Base-by-base conservation (phyloP, 208 protist genomes). In the Crithidia bombi region DNA sequence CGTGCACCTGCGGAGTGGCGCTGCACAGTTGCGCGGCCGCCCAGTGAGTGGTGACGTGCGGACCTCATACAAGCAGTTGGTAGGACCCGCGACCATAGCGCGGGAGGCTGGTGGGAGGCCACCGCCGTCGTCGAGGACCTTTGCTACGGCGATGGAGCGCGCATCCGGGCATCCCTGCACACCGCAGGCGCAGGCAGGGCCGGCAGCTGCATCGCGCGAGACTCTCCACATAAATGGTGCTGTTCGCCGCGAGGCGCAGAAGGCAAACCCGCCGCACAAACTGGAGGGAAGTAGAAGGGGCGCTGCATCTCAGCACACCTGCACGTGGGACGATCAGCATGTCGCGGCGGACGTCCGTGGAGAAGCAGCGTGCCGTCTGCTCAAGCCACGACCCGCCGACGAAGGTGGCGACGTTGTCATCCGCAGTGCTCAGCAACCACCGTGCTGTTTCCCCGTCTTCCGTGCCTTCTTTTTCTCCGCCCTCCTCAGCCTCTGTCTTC, bases 351-450 rank as follows among this genome's bases (percentile, higher is more conserved):
- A 95, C 78, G 49, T 92, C n/a, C 79, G 57, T 95, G 90, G 50
- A 95, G 55, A 4, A 95, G 62, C 14, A 95, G 66, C 12, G 83
- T 88, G 41, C 90, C 90, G 75, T 93, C n/a, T 83, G 75, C 85
- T 92, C 23, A 95, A 69, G 17, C 87, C 90, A 86, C 81, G 5
- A 84, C n/a, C n/a, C 87, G 21, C 85, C 87, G 61, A 81, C 76
- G 78, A 65, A 89, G 4, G 21, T 41, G 10, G 43, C 17, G 10
- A 64, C 63, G 19, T 66, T 57, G 17, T 73, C 65, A 26, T 82
- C 66, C 17, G 73, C 49, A 63, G 30, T 58, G 47, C 21, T 69
- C 76, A 0, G 41, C 43, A 19, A 3, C 43, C 11, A 41, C 3
- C 21, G 54, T 12, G 9, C 33, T 5, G 12, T 21, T 3, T n/a